A percentile compares a stretch with the other conserved stretches of the same genome.
These are phyloP conservation scores for Leucogyrophana mollusca DNA, from an alignment of 768 basidiomycete genomes.

Conservation along the genomic window DNA sequence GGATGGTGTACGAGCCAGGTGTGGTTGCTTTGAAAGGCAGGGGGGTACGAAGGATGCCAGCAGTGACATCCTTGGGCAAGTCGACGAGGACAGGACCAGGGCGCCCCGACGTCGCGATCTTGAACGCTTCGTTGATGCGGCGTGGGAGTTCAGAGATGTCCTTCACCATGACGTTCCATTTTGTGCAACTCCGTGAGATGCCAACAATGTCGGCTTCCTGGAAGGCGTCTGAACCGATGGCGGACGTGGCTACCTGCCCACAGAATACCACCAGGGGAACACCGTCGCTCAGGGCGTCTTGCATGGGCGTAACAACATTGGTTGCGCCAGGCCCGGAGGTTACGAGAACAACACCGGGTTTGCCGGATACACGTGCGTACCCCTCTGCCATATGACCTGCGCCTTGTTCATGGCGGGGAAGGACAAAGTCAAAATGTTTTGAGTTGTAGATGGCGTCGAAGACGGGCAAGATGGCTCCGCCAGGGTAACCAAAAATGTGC, in stretches of 20 bases:
- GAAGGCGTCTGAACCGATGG: slow-evolving; percentile 98
- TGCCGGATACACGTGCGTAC: slow-evolving; percentile 95
- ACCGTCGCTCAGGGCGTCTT: slow-evolving; percentile 94
- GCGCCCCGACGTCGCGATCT: slow-evolving; percentile 95
- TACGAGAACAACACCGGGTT: slow-evolving; percentile 96
- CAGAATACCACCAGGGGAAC: slow-evolving; percentile 93
- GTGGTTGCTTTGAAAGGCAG: slow-evolving; percentile 85
- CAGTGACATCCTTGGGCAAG: slow-evolving; percentile 98
- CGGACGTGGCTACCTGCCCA: slow-evolving; percentile 98
- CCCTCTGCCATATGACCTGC: slow-evolving; percentile 99
- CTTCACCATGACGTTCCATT: slow-evolving; percentile 99
- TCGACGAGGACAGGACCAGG: slow-evolving; percentile 98
- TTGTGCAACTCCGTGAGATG: slow-evolving; percentile 95
- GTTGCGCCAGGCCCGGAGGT: slow-evolving; percentile 98
- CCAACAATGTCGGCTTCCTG: slow-evolving; percentile 98
- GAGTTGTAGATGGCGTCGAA: slow-evolving; percentile 99
- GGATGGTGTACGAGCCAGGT: slow-evolving; percentile 76
- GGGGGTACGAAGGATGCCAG: slow-evolving; percentile 81
- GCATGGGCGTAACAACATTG: slow-evolving; percentile 97
- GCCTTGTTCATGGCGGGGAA: slow-evolving; percentile 97
- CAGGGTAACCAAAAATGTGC: slow-evolving; percentile 97
- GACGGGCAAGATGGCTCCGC: slow-evolving; percentile 98
- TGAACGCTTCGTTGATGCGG: slow-evolving; percentile 98
- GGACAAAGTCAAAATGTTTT: slow-evolving; percentile 89
- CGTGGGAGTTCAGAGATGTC: slow-evolving; percentile 93